phyloP scores from a whole-genome alignment of 2,329 filamentous ascomycete species.

The Penicillium italicum region DNA sequence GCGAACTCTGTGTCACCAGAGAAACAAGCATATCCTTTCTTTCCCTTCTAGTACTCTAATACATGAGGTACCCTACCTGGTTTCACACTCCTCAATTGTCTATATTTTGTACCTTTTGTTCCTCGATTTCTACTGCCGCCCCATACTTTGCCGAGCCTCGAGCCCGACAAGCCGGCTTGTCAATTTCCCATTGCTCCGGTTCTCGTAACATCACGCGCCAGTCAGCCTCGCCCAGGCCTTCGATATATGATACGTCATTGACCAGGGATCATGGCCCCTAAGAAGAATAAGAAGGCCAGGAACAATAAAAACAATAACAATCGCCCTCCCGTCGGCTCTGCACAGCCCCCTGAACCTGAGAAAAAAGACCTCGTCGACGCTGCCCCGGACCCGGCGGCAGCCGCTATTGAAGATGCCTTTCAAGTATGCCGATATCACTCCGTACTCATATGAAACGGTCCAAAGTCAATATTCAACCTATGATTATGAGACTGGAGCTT shows the following conservation, averaged over 20 bases:
- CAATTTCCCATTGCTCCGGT: conserved; percentile 27
- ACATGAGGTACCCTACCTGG: conserved; percentile 22
- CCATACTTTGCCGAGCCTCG: conserved; percentile 24
- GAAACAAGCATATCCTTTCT: conserved; percentile 30
- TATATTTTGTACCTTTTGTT: conserved; percentile 23
- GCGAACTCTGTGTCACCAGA: conserved; percentile 26
- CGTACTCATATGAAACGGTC: conserved; percentile 43
- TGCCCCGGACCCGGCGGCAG: conserved; percentile 30
- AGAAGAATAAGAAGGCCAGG: conserved; percentile 36
- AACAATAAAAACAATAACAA: conserved; percentile 33
- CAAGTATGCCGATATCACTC: conserved; percentile 45
- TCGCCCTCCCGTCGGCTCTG: conserved; percentile 28
- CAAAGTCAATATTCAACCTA: conserved; percentile 45
- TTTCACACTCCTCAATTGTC: conserved; percentile 20
- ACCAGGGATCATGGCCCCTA: conserved; percentile 36
- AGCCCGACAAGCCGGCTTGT: conserved; percentile 26
- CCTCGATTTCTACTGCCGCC: conserved; percentile 23
- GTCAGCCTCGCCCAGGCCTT: conserved; percentile 18
- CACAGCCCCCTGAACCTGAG: conserved; percentile 24
- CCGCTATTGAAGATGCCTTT: conserved; percentile 37
- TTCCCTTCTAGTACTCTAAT: conserved; percentile 29
- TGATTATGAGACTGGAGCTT: conserved; percentile 39
- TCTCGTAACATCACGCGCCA: conserved; percentile 21
- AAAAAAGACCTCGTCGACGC: conserved; percentile 18
- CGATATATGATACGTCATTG: conserved; percentile 30